Base-by-base conservation (phyloP, 2,329 filamentous ascomycete species). In the Fusarium sulawesiense region DNA sequence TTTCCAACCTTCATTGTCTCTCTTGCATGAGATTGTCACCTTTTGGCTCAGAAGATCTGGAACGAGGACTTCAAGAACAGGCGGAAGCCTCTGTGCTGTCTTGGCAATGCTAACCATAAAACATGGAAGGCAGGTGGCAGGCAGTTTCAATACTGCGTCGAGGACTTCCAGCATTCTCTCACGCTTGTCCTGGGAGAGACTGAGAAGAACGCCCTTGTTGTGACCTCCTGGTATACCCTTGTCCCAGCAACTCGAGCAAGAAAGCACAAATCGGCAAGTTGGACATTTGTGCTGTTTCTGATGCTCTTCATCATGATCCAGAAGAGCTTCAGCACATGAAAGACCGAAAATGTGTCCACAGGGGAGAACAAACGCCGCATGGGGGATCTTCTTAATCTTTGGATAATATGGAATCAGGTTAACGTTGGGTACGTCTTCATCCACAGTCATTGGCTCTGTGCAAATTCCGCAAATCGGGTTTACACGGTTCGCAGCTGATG, bases 261-360 rank as follows among this genome's bases (percentile, higher is more conserved):
- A 37, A 37, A 37, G 34, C 10, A n/a, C 34, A n/a, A 50, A 48
- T 29, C 32, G 40, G 14, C 65, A 68, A 6, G 20, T n/a, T 9
- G 60, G 65, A 6, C 65, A 68, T 12, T 2, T 32, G 20, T 34
- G 23, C 8, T 10, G 20, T 6, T 9, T 16, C 3, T 8, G 8
- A 3, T 30, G 11, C 1, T 7, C 1, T 27, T 1, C 3, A 11
- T 9, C 25, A 14, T 47, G 16, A 2, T 4, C 1, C 12, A 16
- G 18, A 9, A 42, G 34, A 3, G 32, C 12, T 1, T 3, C 0
- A 6, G 30, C 13, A 42, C 66, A 69, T 0, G n/a, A 12, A 16
- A 29, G n/a, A 2, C 66, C 67, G n/a, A 70, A 44, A 2, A 69
- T 70, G 12, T 70, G 66, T 0, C 47, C 60, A 7, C 66, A 67